A percentile compares a stretch with the other conserved stretches of the same genome.
These are phyloP conservation scores for Zygoascus flipseniorum DNA, from an alignment of 805 yeast genomes.

Conservation along the genomic window DNA sequence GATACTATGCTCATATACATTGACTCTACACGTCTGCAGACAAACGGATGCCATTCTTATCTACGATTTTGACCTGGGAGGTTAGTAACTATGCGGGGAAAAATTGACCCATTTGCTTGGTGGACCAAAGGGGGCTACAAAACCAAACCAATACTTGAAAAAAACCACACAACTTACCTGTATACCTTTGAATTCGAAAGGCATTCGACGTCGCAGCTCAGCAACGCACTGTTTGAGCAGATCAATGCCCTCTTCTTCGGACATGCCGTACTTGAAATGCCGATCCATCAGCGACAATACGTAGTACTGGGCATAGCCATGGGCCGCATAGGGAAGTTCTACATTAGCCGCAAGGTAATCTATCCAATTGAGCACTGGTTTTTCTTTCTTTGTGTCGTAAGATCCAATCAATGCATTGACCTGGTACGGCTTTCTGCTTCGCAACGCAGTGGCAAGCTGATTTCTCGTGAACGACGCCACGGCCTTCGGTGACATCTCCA, in stretches of 20 bases:
- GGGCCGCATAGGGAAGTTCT: constrained; percentile 92
- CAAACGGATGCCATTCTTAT: constrained; percentile 43
- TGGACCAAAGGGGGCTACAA: not conserved
- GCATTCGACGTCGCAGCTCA: constrained; percentile 79
- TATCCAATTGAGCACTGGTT: constrained; percentile 74
- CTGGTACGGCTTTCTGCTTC: constrained; percentile 94
- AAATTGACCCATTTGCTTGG: not conserved
- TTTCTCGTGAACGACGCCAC: constrained; percentile 83
- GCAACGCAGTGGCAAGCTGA: constrained; percentile 75
- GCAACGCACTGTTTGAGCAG: constrained; percentile 63
- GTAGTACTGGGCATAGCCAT: constrained; percentile 97
- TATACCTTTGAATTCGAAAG: constrained; percentile 89
- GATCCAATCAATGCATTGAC: constrained; percentile 89
- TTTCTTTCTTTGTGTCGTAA: constrained; percentile 47
- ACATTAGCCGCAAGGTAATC: constrained; percentile 92
- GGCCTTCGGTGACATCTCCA: constrained; percentile 76
- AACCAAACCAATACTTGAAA: not conserved
- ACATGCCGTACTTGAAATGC: constrained; percentile 73
- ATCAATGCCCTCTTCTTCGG: constrained; percentile 67
- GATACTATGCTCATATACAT: no score
- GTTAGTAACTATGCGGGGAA: not conserved
- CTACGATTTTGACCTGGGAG: constrained; percentile 49
- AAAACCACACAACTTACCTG: constrained; percentile 25
- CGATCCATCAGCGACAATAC: constrained; percentile 84
- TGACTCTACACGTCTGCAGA: not conserved